Conservation (phyloP, 257 asterid genomes). For the Gentiana straminea region DNA sequence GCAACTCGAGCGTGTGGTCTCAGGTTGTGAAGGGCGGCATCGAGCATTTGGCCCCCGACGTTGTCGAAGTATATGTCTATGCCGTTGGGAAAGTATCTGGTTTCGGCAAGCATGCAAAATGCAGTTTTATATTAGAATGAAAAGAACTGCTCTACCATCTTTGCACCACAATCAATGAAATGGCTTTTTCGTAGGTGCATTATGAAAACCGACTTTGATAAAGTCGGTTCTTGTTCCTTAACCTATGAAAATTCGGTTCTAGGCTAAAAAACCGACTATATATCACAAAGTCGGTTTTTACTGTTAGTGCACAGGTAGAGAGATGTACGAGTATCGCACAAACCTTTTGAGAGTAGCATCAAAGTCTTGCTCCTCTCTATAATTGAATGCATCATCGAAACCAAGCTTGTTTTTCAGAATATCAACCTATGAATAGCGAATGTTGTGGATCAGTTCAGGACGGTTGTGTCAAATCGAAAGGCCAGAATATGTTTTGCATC, state of each 20-base stretch:
- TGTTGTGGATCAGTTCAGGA: too few species aligned
- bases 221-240: too few species aligned
- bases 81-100: conserved; percentile 29
- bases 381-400: conserved; percentile 73
- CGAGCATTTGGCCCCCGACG: conserved; percentile 32
- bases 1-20: conserved; percentile 24
- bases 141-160: too few species aligned
- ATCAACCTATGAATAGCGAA: conserved; percentile 32
- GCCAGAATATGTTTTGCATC: too few species aligned
- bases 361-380: conserved; percentile 60
- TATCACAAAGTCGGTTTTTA: neutral
- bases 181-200: too few species aligned
- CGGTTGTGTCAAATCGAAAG: too few species aligned
- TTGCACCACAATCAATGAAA: too few species aligned
- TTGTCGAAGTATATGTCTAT: conserved; percentile 34
- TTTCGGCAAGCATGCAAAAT: too few species aligned
- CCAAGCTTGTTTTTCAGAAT: conserved; percentile 65
- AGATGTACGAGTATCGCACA: neutral
- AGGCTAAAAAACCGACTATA: too few species aligned
- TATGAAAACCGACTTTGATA: too few species aligned
- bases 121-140: too few species aligned
- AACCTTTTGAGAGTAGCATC: conserved; percentile 62
- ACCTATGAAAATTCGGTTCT: too few species aligned
- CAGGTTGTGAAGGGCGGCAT: conserved; percentile 29
- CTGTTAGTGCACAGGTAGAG: neutral